These are phyloP conservation scores for Daldinia sp. DNA, from an alignment of 2,329 filamentous ascomycete species.

Conservation along the genomic window DNA sequence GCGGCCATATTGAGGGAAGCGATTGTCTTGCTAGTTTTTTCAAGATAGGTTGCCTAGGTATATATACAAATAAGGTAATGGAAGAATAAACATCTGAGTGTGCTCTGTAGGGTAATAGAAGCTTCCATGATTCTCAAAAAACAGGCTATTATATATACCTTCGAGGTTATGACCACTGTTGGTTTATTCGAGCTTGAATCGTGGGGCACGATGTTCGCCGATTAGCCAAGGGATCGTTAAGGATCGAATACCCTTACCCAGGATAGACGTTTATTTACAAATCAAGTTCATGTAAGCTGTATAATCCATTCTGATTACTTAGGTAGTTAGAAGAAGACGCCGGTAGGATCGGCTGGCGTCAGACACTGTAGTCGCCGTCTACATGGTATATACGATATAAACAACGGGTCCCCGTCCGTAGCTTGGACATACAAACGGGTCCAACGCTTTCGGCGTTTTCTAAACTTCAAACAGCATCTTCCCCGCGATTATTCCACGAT, in stretches of 20 bases:
- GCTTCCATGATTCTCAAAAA: background rate
- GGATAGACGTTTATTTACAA: background rate
- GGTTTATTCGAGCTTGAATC: background rate
- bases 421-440: background rate
- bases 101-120: background rate
- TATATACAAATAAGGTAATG: background rate
- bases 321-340: too few relatives aligned
- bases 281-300: background rate
- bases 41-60: background rate
- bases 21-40: background rate
- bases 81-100: background rate
- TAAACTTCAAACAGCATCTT: background rate
- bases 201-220: constrained; percentile 17
- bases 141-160: background rate
- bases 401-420: background rate
- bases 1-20: constrained; percentile 8
- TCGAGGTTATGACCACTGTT: background rate
- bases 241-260: background rate
- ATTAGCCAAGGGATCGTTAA: constrained; percentile 21
- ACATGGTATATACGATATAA: background rate
- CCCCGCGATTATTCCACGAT: background rate
- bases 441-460: background rate
- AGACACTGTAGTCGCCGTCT: constrained; percentile 10
- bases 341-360: constrained; percentile 8
- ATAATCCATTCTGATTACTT: background rate